phyloP scores from a whole-genome alignment of 2,329 filamentous ascomycete genomes.

The Cordyceps cicadae region DNA sequence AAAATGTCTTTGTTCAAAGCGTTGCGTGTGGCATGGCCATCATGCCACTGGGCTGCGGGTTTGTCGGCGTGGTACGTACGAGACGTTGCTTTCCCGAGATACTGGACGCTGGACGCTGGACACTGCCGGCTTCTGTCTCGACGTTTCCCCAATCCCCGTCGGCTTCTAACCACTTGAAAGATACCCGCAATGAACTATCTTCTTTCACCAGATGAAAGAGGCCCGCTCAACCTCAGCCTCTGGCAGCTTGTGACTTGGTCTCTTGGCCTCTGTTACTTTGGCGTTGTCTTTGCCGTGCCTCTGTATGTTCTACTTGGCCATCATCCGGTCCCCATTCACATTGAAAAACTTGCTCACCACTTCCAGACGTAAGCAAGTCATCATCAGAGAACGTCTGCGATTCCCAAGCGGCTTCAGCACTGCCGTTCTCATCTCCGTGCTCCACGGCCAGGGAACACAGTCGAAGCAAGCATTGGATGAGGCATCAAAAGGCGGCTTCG shows the following conservation, averaged over 20 bases:
- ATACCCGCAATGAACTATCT: slow-evolving; percentile 88
- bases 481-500: slow-evolving; percentile 32
- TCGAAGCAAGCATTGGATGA: slow-evolving; percentile 27
- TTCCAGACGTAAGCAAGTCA: slow-evolving; percentile 68
- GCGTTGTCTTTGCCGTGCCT: slow-evolving; percentile 92
- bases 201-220: slow-evolving; percentile 67
- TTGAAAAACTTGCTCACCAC: background rate
- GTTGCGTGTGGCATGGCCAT: slow-evolving; percentile 93
- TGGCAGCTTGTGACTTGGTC: slow-evolving; percentile 84
- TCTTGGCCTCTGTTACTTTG: slow-evolving; percentile 89
- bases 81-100: background rate
- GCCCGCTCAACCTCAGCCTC: slow-evolving; percentile 62
- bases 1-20: slow-evolving; percentile 94
- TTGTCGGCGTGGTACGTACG: slow-evolving; percentile 69
- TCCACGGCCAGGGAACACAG: slow-evolving; percentile 56
- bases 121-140: background rate
- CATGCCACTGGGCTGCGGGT: slow-evolving; percentile 92
- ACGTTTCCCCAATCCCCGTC: background rate
- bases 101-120: no score
- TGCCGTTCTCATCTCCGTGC: slow-evolving; percentile 80
- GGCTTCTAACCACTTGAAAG: slow-evolving; percentile 20
- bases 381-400: slow-evolving; percentile 82
- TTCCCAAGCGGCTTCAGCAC: slow-evolving; percentile 96
- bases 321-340: background rate
- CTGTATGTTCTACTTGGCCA: slow-evolving; percentile 37